Evolutionary conservation across 148 eudicot species (phyloP), one percentile per base, ranked within the genome.

Genomic region (Camellia japonica): DNA sequence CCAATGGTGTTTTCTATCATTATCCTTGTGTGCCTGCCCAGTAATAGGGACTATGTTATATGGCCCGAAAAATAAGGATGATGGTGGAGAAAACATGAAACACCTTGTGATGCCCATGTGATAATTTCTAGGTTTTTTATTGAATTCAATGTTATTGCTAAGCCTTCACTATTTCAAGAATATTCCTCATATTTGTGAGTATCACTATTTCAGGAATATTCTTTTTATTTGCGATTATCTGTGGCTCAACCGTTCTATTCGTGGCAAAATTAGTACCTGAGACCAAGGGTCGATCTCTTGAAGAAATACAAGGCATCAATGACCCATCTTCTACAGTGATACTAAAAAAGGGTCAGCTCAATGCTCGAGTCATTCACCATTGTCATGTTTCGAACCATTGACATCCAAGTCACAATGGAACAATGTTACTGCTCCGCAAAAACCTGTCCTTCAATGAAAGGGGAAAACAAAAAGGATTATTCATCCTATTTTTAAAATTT

Each of bases 281-380:
- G 75, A 90, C 93, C 19, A 90, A 88, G 54, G 93, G 93, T 7
- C 77, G 72, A 72, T 82, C 93, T 7, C 74, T 88, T 3, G 90
- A 90, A 82, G 88, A 88, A 80, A 85, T 90, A 59, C 89, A 90
- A 77, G 88, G 88, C 88, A 44, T 85, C 88, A 20, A 79, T 84
- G 75, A 71, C 23, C 43, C 60, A 38, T 55, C 60, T 72, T 19
- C 14, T 72, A 11, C 11, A 19, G 7, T 72, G 54, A 70, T 55
- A 11, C 38, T 30, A 30, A 30, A 30, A 30, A 30, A 30, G 30
- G 30, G 30, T 23, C 1, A 30, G 38, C 38, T 30, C 38, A 30
- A 30, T 30, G 38, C 38, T 30, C 38, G 38, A 30, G 38, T 30
- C 38, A 1, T 30, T 30, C 38, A 1, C 38, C 38, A 30, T 30